Evolutionary conservation across 805 yeast genomes (phyloP), one percentile per base, ranked within the genome.

Genomic region (Isabelozyma rhagii): DNA sequence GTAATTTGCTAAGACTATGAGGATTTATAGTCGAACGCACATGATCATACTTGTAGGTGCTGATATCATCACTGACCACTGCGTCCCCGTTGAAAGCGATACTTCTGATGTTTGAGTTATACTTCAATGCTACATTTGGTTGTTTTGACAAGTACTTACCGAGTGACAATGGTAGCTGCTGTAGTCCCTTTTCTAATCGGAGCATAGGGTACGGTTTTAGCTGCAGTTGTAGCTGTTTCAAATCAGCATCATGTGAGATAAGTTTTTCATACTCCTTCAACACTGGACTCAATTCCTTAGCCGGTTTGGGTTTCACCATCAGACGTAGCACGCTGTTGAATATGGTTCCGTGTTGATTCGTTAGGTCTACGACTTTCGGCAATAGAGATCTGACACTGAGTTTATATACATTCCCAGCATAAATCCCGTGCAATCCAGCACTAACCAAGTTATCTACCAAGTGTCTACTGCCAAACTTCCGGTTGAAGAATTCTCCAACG

Each of bases 401-500:
- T 49, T 79, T 71, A 5, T 75, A 59, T 1, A 83, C 75, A 64
- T 92, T 96, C 1, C 77, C 77, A 1, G 96, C 97, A 65, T 91
- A 93, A 1, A 94, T 83, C 0, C 99, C 99, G 60, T 91, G 90
- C 63, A 87, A 74, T 4, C 91, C 69, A 0, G 97, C 98, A 66
- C 96, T 87, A 17, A 87, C 68, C 11, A 93, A 67, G 46, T 88
- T 84, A 50, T 69, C 70, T 3, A 78, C 71, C 5, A 85, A 66
- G 3, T 71, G 47, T 8, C 73, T 71, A 8, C 55, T 60, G 3
- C 92, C 92, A 62, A 91, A 85, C 52, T 97, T 68, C 54, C 97
- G 72, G 2, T 71, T 61, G 36, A 92, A 63, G 59, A 90, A 89
- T 2, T 78, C 71, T 43, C 80, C 84, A 1, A 93, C 83, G 8